Base-by-base conservation (phyloP, 257 asterid species). In the Verbena officinalis region DNA sequence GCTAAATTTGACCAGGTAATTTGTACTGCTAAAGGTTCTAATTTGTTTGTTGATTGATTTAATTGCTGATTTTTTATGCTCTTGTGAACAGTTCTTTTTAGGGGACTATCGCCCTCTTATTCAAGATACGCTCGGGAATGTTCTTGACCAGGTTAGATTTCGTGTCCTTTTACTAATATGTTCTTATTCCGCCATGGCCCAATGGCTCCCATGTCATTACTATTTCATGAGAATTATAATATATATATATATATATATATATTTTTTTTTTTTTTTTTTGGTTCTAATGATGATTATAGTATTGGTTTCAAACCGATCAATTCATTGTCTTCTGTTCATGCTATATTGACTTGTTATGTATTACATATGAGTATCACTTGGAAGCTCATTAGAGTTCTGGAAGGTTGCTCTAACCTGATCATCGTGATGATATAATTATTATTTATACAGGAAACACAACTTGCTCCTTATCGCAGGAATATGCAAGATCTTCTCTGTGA, bases 401-500 rank as follows among this genome's bases (percentile, higher is more conserved):
- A 17, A 39, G 44, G 27, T 21, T 16, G 24, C 56, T 60, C 9
- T 49, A 39, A 50, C 39, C 73, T 71, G 57, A 33, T 59, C 55
- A 71, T 62, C 7, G 43, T 45, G 24, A 45, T 77, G 53, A 74
- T 48, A 9, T 59, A 68, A 65, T 43, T 46, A 44, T 64, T 71
- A 69, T 69, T 70, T 14, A 16, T 77, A 23, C 75, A 93, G 97
- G 99, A 93, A 83, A 90, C 97, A 9, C 99, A 93, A 70, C 94
- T 93, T 72, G 87, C 86, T 73, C 99, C 99, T 30, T 90, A 85
- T 33, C 81, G 91, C 62, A 90, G 99, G 80, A 93, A 93, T 72
- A 85, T 86, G 91, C 99, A 93, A 81, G 99, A 93, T 81, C 91
- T 90, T 74, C 94, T 93, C n/a, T 93, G 99, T 72, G 98, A 93